Evolutionary conservation across 2,329 filamentous ascomycete species (phyloP).

Genomic region (Neonectria magnoliae): DNA sequence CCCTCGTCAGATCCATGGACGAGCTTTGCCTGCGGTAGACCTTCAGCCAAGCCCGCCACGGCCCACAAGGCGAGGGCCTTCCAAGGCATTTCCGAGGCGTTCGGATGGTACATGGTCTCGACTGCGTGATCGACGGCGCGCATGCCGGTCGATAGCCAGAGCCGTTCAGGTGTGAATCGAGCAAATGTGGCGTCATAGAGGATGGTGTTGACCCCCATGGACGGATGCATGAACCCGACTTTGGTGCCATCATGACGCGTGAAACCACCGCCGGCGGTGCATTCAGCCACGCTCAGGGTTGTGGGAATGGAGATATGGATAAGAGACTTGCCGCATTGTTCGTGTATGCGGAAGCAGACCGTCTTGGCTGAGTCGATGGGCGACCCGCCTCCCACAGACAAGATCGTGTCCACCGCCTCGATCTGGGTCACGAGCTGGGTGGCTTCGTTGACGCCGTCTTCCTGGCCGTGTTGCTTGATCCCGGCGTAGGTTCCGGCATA

Average conservation of each 20-base stretch:
- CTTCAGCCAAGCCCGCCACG: slow-evolving; percentile 13
- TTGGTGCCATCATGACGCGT: slow-evolving; percentile 35
- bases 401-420: slow-evolving; percentile 25
- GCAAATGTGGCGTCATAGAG: slow-evolving; percentile 32
- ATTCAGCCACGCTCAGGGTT: slow-evolving; percentile 37
- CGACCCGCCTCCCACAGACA: slow-evolving; percentile 28
- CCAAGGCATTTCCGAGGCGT: slow-evolving; percentile 35
- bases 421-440: slow-evolving; percentile 9
- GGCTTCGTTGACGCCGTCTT: slow-evolving; percentile 27
- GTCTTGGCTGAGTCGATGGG: slow-evolving; percentile 34
- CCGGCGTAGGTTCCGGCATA: slow-evolving; percentile 25
- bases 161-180: slow-evolving; percentile 27
- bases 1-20: slow-evolving; percentile 25
- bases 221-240: slow-evolving; percentile 37
- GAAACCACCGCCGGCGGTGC: slow-evolving; percentile 39
- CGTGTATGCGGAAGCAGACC: slow-evolving; percentile 40
- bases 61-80: slow-evolving; percentile 34
- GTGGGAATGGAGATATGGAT: slow-evolving; percentile 30
- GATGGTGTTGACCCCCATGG: slow-evolving; percentile 31
- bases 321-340: slow-evolving; percentile 20
- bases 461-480: slow-evolving; percentile 33
- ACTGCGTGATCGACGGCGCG: slow-evolving; percentile 37
- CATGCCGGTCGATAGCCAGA: slow-evolving; percentile 35
- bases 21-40: slow-evolving; percentile 14
- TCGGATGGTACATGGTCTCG: slow-evolving; percentile 36